A percentile compares a stretch with the other conserved stretches of the same genome.
These are phyloP conservation scores for Huntiella bhutanensis DNA, from an alignment of 2,329 filamentous ascomycete species.

Conservation along the genomic window DNA sequence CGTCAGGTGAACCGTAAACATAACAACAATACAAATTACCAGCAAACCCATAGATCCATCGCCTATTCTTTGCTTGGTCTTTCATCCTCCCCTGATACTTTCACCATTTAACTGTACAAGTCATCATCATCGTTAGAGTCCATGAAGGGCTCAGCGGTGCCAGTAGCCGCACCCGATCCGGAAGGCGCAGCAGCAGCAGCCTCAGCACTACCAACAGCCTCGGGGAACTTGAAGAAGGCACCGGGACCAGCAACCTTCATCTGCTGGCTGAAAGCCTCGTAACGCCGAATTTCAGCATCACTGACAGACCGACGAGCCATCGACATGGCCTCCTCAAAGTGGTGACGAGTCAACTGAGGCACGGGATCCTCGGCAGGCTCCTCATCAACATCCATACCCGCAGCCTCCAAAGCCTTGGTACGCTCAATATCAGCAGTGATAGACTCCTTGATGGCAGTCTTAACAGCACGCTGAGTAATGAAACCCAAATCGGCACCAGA, in stretches of 20 bases:
- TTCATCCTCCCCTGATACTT: background rate
- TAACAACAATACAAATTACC: slow-evolving; percentile 1
- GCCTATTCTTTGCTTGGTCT: background rate
- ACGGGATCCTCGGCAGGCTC: slow-evolving; percentile 82
- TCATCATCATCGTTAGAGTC: slow-evolving; percentile 87
- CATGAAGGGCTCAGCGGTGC: slow-evolving; percentile 49
- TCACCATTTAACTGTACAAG: slow-evolving; percentile 53
- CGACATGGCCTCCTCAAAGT: slow-evolving; percentile 98
- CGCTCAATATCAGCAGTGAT: slow-evolving; percentile 80
- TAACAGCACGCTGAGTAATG: slow-evolving; percentile 96
- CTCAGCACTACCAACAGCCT: slow-evolving; percentile 41
- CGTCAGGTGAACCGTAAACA: slow-evolving; percentile 3
- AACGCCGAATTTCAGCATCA: slow-evolving; percentile 92
- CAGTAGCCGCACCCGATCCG: slow-evolving; percentile 34
- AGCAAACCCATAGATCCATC: slow-evolving; percentile 1
- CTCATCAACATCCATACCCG: slow-evolving; percentile 51
- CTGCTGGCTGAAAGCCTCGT: slow-evolving; percentile 95
- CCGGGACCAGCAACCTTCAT: slow-evolving; percentile 97
- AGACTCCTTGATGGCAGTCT: slow-evolving; percentile 97
- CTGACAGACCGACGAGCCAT: slow-evolving; percentile 82
- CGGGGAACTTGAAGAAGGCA: slow-evolving; percentile 95
- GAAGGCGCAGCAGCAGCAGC: slow-evolving; percentile 3
- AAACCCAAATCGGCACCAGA: slow-evolving; percentile 99
- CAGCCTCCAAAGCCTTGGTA: slow-evolving; percentile 70
- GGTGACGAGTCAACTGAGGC: slow-evolving; percentile 82